Evolutionary conservation across 2,329 filamentous ascomycete genomes (phyloP).

Genomic region (Pseudogymnoascus sp.): DNA sequence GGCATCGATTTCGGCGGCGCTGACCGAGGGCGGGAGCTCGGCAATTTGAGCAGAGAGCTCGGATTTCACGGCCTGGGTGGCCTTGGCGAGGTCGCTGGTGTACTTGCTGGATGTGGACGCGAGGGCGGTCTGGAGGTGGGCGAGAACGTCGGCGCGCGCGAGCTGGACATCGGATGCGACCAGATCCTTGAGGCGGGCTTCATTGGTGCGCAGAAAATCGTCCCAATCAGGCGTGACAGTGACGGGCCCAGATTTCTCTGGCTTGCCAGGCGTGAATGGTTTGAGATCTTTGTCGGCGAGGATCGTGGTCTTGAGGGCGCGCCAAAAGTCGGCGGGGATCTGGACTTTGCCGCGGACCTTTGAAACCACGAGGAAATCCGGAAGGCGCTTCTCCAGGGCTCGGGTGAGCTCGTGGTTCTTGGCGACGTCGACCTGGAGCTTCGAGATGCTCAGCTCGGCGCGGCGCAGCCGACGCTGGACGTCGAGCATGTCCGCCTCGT

Average conservation of each 20-base stretch:
- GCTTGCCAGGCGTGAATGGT: not conserved
- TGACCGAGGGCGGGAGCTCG: slow-evolving; percentile 2
- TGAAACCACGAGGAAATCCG: slow-evolving; percentile 49
- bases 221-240: slow-evolving; percentile 17
- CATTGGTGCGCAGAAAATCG: slow-evolving; percentile 40
- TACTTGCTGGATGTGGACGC: not conserved
- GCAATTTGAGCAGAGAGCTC: not conserved
- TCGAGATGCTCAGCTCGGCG: slow-evolving; percentile 5
- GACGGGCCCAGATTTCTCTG: not conserved
- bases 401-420: slow-evolving; percentile 28
- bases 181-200: slow-evolving; percentile 35
- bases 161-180: slow-evolving; percentile 31
- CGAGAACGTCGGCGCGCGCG: slow-evolving; percentile 13
- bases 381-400: slow-evolving; percentile 43
- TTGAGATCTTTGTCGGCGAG: slow-evolving; percentile 32
- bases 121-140: not conserved
- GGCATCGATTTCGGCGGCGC: not conserved
- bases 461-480: slow-evolving; percentile 18
- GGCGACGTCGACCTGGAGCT: slow-evolving; percentile 20
- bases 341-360: slow-evolving; percentile 44
- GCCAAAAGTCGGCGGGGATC: slow-evolving; percentile 57
- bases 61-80: slow-evolving; percentile 1
- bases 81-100: not conserved
- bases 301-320: slow-evolving; percentile 52
- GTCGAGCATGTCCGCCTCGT: slow-evolving; percentile 17